Base-by-base conservation (phyloP, 257 asterid genomes). In the Rehmannia glutinosa region DNA sequence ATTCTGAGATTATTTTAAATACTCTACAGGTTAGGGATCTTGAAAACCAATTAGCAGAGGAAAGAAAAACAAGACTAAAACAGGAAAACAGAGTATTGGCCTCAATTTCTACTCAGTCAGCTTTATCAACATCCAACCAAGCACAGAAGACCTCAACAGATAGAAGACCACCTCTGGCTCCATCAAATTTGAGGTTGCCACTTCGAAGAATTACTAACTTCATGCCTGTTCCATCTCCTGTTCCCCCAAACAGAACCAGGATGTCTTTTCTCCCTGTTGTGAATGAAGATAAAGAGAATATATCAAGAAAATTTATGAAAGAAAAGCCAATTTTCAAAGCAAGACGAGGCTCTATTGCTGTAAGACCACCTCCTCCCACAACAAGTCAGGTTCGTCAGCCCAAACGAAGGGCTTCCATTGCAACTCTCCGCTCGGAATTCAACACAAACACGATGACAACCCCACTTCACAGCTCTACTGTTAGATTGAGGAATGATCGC, bases 41-140 rank as follows among this genome's bases (percentile, higher is more conserved):
- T 3, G 99, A 94, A 75, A 82, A 67, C 77, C 96, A 94, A 64
- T 77, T 94, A 70, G 95, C 85, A 2, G 96, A 87, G 73, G 99
- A 91, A 82, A 82, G 96, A 73, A 91, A 85, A 77, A 75, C 84
- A 39, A 81, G 97, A 75, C 24, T 85, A 42, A 90, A 88, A 59
- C 96, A 85, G 75, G 96, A 91, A 80, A 86, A 60, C 70, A 83
- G 90, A 75, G 95, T 87, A 70, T 73, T 90, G 73, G 84, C 95
- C 59, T 78, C 86, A 23, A 78, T 75, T 62, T 76, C 90, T 23
- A 47, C 84, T 65, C 86, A 82, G 33, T 57, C 90, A 20, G 39
- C 81, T 27, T 30, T 71, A 0, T 36, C 83, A 58, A 41, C 84
- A 55, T 57, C 76, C 28, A 79, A 70, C 79, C 95, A 82, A 75